phyloP scores from a whole-genome alignment of 2,329 filamentous ascomycete species.

The Sporothrix brasiliensis region DNA sequence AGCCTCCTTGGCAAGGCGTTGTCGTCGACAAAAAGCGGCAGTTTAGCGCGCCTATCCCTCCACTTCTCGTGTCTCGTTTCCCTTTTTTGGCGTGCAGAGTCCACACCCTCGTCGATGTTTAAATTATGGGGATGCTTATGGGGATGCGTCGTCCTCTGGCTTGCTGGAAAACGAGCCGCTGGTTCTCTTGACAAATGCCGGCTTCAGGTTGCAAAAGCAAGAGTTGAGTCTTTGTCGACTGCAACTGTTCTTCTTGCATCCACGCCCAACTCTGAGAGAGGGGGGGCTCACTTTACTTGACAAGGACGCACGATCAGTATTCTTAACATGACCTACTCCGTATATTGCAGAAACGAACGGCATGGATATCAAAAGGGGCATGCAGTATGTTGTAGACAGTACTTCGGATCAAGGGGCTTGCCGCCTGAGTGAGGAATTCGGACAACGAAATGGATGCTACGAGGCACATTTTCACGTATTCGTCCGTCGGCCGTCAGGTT shows the following conservation, averaged over 20 bases:
- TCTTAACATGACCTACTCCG: no score
- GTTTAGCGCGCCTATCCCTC: no score
- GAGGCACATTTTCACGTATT: neutral
- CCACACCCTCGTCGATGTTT: slow-evolving; percentile 2
- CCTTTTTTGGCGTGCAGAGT: neutral
- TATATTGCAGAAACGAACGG: neutral
- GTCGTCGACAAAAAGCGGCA: neutral
- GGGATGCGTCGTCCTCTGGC: neutral
- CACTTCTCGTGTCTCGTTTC: neutral
- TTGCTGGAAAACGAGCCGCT: no score
- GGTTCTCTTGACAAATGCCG: no score
- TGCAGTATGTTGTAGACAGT: neutral
- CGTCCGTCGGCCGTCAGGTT: neutral
- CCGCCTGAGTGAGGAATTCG: slow-evolving; percentile 12
- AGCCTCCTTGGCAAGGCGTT: slow-evolving; percentile 10
- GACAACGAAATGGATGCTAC: neutral
- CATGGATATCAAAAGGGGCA: neutral
- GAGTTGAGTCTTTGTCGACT: no score
- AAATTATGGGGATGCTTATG: slow-evolving; percentile 14
- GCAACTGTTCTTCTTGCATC: no score
- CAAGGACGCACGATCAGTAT: no score
- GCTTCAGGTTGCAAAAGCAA: no score
- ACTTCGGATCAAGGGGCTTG: neutral
- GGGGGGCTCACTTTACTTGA: no score
- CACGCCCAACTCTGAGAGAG: no score